Evolutionary conservation across 345 rosid genomes (phyloP).

Genomic region (Nasturtium officinale): DNA sequence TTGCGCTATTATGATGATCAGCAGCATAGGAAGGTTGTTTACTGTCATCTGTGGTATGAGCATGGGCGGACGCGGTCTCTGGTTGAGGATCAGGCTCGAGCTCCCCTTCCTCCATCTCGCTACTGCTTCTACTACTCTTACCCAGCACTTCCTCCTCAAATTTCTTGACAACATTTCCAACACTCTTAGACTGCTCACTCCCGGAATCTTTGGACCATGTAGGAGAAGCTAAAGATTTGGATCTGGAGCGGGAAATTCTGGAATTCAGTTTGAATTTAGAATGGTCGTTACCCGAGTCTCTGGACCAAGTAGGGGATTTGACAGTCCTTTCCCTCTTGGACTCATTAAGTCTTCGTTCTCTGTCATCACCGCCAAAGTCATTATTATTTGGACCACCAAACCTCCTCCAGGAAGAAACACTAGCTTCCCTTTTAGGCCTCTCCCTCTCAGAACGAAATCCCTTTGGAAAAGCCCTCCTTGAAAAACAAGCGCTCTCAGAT

Average conservation of each 20-base stretch:
- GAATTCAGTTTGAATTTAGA: slow-evolving; percentile 46
- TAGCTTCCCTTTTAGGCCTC: slow-evolving; percentile 69
- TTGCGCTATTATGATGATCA: slow-evolving; percentile 31
- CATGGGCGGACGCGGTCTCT: slow-evolving; percentile 13
- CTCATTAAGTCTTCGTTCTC: slow-evolving; percentile 45
- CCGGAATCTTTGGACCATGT: slow-evolving; percentile 89
- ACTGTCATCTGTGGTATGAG: slow-evolving; percentile 25
- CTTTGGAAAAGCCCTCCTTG: slow-evolving; percentile 82
- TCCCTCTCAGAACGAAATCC: slow-evolving; percentile 88
- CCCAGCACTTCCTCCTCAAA: slow-evolving; percentile 46
- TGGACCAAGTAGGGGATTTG: slow-evolving; percentile 61
- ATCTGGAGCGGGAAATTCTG: slow-evolving; percentile 51
- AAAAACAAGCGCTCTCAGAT: slow-evolving; percentile 71
- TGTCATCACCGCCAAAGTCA: slow-evolving; percentile 36
- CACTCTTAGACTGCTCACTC: slow-evolving; percentile 68
- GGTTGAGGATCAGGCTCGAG: slow-evolving; percentile 68
- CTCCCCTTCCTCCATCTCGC: slow-evolving; percentile 99
- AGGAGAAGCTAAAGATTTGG: slow-evolving; percentile 63
- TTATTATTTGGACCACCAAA: slow-evolving; percentile 53
- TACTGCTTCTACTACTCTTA: slow-evolving; percentile 55
- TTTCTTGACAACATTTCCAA: slow-evolving; percentile 52
- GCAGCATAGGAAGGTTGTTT: slow-evolving; percentile 16
- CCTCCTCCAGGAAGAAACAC: slow-evolving; percentile 80
- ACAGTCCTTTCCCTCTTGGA: slow-evolving; percentile 51
- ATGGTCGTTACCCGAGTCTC: slow-evolving; percentile 53